Evolutionary conservation across 169 alveolate species (phyloP).

Genomic region (Eimeria zaria): DNA sequence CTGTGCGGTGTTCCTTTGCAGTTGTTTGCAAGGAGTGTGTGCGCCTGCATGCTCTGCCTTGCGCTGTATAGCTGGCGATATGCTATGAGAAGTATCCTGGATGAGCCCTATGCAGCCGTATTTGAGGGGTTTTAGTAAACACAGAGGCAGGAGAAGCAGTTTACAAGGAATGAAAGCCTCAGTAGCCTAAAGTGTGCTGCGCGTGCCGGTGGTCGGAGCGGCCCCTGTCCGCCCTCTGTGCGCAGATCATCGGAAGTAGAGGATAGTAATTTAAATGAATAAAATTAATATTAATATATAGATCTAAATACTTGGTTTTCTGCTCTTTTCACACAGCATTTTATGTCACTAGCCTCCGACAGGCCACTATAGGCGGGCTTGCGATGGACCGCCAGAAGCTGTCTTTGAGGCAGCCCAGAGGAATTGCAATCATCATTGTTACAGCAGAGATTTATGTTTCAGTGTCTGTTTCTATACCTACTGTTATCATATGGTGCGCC

Average conservation of each 20-base stretch:
- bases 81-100: neutral
- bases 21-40: neutral
- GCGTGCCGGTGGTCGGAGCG: slow-evolving; percentile 28
- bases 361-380: neutral
- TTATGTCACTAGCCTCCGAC: neutral
- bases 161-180: neutral
- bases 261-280: neutral
- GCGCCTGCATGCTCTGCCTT: slow-evolving; percentile 46
- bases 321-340: neutral
- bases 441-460: too few relatives aligned
- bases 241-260: neutral
- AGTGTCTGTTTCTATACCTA: too few relatives aligned
- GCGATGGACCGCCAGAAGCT: slow-evolving; percentile 19
- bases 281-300: neutral
- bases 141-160: neutral
- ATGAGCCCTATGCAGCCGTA: neutral
- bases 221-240: neutral
- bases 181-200: neutral
- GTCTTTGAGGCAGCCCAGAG: slow-evolving; percentile 1
- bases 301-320: neutral
- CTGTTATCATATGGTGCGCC: too few relatives aligned
- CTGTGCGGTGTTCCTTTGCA: too few relatives aligned
- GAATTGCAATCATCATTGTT: too few relatives aligned
- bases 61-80: neutral
- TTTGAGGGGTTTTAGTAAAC: neutral